A percentile compares a stretch with the other conserved stretches of the same genome.
These are phyloP conservation scores for Berberis thunbergii DNA, from an alignment of 164 flowering plant genomes.

Conservation along the genomic window DNA sequence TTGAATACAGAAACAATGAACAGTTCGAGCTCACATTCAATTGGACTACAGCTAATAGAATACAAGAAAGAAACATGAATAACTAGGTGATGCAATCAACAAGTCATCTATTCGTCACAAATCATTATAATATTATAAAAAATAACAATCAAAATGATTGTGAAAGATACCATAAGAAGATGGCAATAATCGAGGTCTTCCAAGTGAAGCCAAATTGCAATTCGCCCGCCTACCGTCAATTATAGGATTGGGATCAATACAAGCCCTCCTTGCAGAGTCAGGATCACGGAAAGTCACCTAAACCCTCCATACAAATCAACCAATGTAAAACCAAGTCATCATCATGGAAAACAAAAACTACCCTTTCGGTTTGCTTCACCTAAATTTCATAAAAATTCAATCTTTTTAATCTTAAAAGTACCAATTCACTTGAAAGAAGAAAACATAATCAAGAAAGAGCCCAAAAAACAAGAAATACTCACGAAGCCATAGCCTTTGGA, in stretches of 20 bases:
- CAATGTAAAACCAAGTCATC: slow-evolving; percentile 29
- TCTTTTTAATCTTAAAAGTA: no score
- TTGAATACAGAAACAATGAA: no score
- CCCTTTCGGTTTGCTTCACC: no score
- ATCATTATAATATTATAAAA: not conserved
- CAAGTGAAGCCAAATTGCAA: slow-evolving; percentile 92
- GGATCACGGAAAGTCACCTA: slow-evolving; percentile 95
- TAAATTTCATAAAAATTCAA: no score
- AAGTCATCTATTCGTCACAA: no score
- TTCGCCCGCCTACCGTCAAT: slow-evolving; percentile 88
- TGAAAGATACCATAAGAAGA: slow-evolving; percentile 31
- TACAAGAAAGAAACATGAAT: no score
- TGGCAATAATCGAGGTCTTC: slow-evolving; percentile 75
- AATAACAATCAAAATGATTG: no score
- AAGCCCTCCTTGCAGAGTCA: slow-evolving; percentile 78
- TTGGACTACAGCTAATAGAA: no score
- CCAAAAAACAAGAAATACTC: slow-evolving; percentile 34
- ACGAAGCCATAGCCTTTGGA: slow-evolving; percentile 99
- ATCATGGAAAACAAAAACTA: not conserved
- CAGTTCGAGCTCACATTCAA: no score
- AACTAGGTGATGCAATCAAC: no score
- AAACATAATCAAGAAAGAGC: not conserved
- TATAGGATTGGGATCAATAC: slow-evolving; percentile 75
- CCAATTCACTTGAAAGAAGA: no score
- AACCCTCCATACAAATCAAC: slow-evolving; percentile 34